Evolutionary conservation across 164 flowering plant genomes (phyloP).

Genomic region (Piper longum): DNA sequence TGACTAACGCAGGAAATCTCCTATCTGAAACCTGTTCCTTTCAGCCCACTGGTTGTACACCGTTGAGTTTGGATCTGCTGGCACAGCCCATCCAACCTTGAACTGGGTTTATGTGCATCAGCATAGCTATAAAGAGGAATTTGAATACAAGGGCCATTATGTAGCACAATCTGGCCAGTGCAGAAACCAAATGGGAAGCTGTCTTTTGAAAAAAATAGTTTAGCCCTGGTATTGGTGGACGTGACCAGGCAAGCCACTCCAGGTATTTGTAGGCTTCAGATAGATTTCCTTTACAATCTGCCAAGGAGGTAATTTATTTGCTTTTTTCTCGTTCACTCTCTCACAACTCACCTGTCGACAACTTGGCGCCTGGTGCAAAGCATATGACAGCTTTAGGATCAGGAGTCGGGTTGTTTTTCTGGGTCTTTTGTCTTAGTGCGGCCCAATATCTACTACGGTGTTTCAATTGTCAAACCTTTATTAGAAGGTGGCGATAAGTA

Average conservation of each 20-base stretch:
- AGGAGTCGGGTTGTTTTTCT: too few relatives aligned
- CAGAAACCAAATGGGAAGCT: not conserved
- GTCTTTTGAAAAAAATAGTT: not conserved
- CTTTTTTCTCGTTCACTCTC: not conserved
- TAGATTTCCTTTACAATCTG: not conserved
- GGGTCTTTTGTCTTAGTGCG: not conserved
- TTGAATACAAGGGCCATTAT: slow-evolving; percentile 13
- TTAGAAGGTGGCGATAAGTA: too few relatives aligned
- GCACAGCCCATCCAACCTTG: slow-evolving; percentile 58
- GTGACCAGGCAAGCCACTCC: not conserved
- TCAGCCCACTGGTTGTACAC: slow-evolving; percentile 72
- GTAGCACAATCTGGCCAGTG: slow-evolving; percentile 18
- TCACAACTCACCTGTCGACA: not conserved
- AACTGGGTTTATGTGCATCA: slow-evolving; percentile 29
- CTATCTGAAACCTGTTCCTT: slow-evolving; percentile 40
- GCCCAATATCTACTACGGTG: too few relatives aligned
- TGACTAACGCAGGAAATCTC: slow-evolving; percentile 66
- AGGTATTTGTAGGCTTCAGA: slow-evolving; percentile 2
- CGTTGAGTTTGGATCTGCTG: slow-evolving; percentile 19
- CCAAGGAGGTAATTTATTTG: not conserved
- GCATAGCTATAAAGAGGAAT: slow-evolving; percentile 18
- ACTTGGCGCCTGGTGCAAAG: slow-evolving; percentile 10
- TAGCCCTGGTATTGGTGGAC: not conserved
- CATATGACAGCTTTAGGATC: slow-evolving; percentile 1
- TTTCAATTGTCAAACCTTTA: too few relatives aligned